Base-by-base conservation (phyloP, 2,329 filamentous ascomycete genomes). In the Teratosphaeria destructans region DNA sequence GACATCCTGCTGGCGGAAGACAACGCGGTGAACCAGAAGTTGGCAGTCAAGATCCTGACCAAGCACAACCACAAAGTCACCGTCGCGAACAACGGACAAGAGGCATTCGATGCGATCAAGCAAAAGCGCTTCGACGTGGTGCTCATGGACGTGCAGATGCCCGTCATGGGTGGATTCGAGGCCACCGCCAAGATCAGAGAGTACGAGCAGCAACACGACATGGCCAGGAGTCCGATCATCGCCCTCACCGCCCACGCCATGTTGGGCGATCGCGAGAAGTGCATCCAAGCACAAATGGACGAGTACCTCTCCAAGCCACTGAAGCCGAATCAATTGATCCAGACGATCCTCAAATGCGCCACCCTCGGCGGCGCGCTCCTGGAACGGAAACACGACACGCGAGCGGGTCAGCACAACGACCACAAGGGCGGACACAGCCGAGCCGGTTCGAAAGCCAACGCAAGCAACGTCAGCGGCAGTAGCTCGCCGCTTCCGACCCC, bases 141-240 rank as follows among this genome's bases (percentile, higher is more conserved):
- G 64, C 82, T 99, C 55, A 99, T 99, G 94, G 94, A 99, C 72
- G 94, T 99, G 19, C 94, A 97, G 73, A 99, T 99, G 94, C 94
- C 94, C n/a, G 89, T 97, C 69, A 97, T 97, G 92, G 94, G 94
- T 72, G 94, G 94, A 53, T 97, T 99, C 72, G 94, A 99, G 76
- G 92, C 94, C 14, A 99, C 94, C 4, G 89, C 86, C 66, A 96
- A 96, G 79, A 99, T 99, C 66, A 85, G 94, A 69, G 91, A 96
- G 73, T 97, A 93, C 74, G 94, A 99, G 74, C 85, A 87, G 61
- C 88, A 86, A 64, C 84, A 90, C 66, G 87, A 86, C 59, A 82
- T 90, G 37, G 85, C 89, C 60, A 84, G 93, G 57, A 96, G 93
- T 11, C 94, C 94, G 14, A 96, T 99, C 70, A 96, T 99, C 68